Evolutionary conservation across 208 protist genomes (phyloP), one percentile per base, ranked within the genome.

Genomic region (Leishmania braziliensis): DNA sequence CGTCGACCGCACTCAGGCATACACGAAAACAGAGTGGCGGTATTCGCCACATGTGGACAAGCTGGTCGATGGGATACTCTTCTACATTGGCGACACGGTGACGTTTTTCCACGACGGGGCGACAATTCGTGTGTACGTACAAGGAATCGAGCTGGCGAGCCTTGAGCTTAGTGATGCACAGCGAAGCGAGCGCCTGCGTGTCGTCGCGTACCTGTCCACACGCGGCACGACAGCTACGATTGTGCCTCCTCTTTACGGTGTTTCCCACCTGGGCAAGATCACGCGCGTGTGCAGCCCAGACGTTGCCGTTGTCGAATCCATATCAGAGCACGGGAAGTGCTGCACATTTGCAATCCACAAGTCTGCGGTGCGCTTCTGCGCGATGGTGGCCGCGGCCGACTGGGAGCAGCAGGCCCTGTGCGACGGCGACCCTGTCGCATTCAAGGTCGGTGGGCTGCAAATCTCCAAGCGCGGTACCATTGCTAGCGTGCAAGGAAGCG

Each of bases 61-160:
- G 48, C 79, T 89, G 68, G 78, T 83, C 46, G 77, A 80, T 9
- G 85, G 86, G 26, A 85, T 83, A 29, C 85, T 97, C 6, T 96
- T 98, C 80, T 82, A 83, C 79, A 94, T 98, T 79, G 93, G 89
- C 58, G 95, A 98, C 77, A 94, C 90, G 26, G 74, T 98, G 18
- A 98, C 92, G 14, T 81, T 95, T 54, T 83, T 95, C 50, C 65
- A 87, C 43, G 70, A 86, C 53, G 72, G 88, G 14, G 62, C 63
- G 10, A 36, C 83, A 0, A 62, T 96, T 39, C 77, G 78, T 36
- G 85, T 95, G 14, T 95, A 91, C 75, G 72, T 88, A 53, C 84
- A 87, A 58, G 78, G 86, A 62, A 36, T 85, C 9, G 65, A 83
- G 50, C 82, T 88, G 76, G 84, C 71, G 26, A 82, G 43, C 20